phyloP scores from a whole-genome alignment of 2,329 filamentous ascomycete species.

The Aspergillus ibericus region DNA sequence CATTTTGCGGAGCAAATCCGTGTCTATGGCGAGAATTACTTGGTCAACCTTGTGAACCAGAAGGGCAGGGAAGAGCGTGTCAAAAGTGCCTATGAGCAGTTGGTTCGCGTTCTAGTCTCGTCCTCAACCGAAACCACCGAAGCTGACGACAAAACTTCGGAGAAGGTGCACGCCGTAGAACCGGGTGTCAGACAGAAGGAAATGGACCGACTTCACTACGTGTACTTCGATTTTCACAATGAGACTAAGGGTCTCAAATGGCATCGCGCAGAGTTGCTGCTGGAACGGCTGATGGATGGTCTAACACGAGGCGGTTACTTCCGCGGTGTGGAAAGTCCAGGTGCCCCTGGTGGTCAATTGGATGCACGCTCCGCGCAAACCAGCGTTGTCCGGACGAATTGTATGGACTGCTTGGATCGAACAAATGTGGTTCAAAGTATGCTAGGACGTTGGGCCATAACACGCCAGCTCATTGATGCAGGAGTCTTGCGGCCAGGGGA shows the following conservation, averaged over 20 bases:
- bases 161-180: conserved; percentile 81
- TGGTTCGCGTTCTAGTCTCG: conserved; percentile 74
- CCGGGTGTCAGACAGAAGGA: conserved; percentile 58
- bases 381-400: conserved; percentile 93
- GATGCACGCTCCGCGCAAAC: conserved; percentile 81
- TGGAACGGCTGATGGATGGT: conserved; percentile 77
- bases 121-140: conserved; percentile 66
- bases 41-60: conserved; percentile 97
- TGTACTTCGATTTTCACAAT: conserved; percentile 98
- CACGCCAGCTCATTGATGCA: conserved; percentile 82
- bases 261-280: conserved; percentile 83
- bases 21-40: conserved; percentile 92
- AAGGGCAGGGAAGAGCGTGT: conserved; percentile 86
- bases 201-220: conserved; percentile 85
- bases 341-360: conserved; percentile 66
- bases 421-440: conserved; percentile 98
- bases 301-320: conserved; percentile 85
- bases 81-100: conserved; percentile 90
- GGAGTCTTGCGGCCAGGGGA: conserved; percentile 76
- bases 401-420: conserved; percentile 97
- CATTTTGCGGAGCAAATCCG: conserved; percentile 94
- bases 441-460: conserved; percentile 85
- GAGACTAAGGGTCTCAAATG: conserved; percentile 95
- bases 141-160: conserved; percentile 65
- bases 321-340: conserved; percentile 82